Conservation (phyloP, 192 early-diverging fungal species). For the Umbelopsis isabellina region DNA sequence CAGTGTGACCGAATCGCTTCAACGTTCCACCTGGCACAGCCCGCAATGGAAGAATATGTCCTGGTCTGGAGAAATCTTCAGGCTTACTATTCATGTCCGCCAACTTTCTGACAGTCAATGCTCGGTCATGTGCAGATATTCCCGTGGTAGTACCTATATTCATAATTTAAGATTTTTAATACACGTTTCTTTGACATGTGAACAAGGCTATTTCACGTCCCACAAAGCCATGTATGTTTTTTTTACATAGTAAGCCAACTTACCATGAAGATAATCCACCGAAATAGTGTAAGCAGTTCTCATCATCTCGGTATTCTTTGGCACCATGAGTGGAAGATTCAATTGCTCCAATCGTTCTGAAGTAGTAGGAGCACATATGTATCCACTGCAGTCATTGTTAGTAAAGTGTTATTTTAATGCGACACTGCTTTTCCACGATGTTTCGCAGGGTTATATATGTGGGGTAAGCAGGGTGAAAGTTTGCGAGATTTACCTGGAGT, state of each 20-base stretch:
- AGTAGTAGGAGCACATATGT: slow-evolving; percentile 89
- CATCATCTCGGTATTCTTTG: slow-evolving; percentile 86
- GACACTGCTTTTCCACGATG: neutral
- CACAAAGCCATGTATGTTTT: neutral
- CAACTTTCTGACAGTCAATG: slow-evolving; percentile 75
- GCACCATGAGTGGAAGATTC: slow-evolving; percentile 93
- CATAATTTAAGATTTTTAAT: neutral
- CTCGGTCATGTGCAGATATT: slow-evolving; percentile 92
- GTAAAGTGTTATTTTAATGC: neutral
- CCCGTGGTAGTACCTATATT: slow-evolving; percentile 84
- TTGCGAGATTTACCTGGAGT: slow-evolving; percentile 70
- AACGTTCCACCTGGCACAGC: slow-evolving; percentile 81
- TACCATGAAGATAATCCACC: slow-evolving; percentile 78
- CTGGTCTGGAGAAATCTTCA: slow-evolving; percentile 82
- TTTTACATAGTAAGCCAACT: neutral
- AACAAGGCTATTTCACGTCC: neutral
- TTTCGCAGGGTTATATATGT: neutral
- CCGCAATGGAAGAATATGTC: slow-evolving; percentile 94
- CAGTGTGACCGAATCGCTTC: slow-evolving; percentile 92
- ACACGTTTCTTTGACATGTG: slow-evolving; percentile 18
- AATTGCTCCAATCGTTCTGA: slow-evolving; percentile 81
- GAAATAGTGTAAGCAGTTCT: slow-evolving; percentile 95
- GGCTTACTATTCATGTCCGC: slow-evolving; percentile 73
- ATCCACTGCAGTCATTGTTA: slow-evolving; percentile 62
- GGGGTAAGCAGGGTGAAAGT: neutral